Evolutionary conservation across 2,329 filamentous ascomycete species (phyloP).

Genomic region (Aquanectria penicillioides): DNA sequence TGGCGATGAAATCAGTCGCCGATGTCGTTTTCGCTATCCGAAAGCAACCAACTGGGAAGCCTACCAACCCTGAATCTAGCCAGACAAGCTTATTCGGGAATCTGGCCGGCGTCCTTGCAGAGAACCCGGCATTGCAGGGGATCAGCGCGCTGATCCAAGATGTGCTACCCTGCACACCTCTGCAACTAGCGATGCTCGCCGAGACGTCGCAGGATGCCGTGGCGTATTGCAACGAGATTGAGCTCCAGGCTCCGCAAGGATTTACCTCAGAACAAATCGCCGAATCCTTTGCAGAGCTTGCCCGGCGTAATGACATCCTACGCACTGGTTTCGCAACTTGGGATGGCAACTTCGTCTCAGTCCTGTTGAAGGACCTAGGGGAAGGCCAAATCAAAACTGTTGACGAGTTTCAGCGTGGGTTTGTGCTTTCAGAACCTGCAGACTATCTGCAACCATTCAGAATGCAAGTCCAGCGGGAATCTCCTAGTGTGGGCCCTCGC

Average conservation of each 20-base stretch:
- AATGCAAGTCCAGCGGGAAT: constrained; percentile 61
- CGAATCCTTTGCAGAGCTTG: constrained; percentile 60
- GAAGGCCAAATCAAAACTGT: constrained; percentile 54
- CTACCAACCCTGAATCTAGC: background rate
- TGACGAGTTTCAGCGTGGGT: constrained; percentile 50
- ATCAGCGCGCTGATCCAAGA: constrained; percentile 47
- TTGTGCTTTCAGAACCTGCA: constrained; percentile 49
- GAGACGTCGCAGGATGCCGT: constrained; percentile 70
- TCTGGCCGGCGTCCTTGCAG: constrained; percentile 27
- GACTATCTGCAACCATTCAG: constrained; percentile 66
- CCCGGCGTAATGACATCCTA: constrained; percentile 70
- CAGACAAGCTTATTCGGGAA: constrained; percentile 32
- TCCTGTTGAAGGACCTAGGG: constrained; percentile 68
- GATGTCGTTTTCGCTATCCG: constrained; percentile 39
- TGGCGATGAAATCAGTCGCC: constrained; percentile 62
- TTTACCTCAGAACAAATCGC: constrained; percentile 53
- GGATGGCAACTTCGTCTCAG: constrained; percentile 47
- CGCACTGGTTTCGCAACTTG: constrained; percentile 77
- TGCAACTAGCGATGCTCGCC: constrained; percentile 83
- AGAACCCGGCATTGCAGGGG: constrained; percentile 24
- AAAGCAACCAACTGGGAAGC: constrained; percentile 1
- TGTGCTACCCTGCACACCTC: constrained; percentile 72
- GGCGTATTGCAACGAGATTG: constrained; percentile 83
- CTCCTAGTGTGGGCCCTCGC: constrained; percentile 37
- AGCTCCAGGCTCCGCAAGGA: constrained; percentile 63